Conservation (phyloP, 768 basidiomycete species). For the Holtermannia corniformis region DNA sequence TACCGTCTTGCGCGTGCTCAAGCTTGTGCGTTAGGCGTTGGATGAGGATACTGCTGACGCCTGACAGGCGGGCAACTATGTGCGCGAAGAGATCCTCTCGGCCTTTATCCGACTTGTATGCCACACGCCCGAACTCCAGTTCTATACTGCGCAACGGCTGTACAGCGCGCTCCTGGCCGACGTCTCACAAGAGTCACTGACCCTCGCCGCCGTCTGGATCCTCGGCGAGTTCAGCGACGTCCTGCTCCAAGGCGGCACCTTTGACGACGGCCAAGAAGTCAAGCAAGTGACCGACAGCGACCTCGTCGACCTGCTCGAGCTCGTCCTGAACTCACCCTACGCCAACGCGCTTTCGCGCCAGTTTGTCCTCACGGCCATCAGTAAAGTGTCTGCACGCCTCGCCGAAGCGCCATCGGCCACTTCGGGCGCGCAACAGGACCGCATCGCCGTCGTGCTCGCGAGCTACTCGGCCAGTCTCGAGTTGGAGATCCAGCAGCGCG, state of each 20-base stretch:
- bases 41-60: neutral
- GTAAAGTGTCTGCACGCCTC: slow-evolving; percentile 77
- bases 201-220: slow-evolving; percentile 86
- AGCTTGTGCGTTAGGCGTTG: slow-evolving; percentile 54
- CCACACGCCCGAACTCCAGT: slow-evolving; percentile 93
- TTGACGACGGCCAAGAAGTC: slow-evolving; percentile 60
- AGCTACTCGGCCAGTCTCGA: slow-evolving; percentile 79
- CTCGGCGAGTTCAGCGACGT: slow-evolving; percentile 94
- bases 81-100: slow-evolving; percentile 89
- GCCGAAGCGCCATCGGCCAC: slow-evolving; percentile 42
- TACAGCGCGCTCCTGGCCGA: slow-evolving; percentile 79
- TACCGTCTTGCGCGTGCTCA: slow-evolving; percentile 83
- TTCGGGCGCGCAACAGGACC: slow-evolving; percentile 49
- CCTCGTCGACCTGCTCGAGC: slow-evolving; percentile 72
- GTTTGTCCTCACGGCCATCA: slow-evolving; percentile 78
- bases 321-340: slow-evolving; percentile 86
- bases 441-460: slow-evolving; percentile 67
- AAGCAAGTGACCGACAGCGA: slow-evolving; percentile 69
- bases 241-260: slow-evolving; percentile 72
- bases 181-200: slow-evolving; percentile 92
- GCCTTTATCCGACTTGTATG: slow-evolving; percentile 91
- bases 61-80: slow-evolving; percentile 98
- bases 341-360: slow-evolving; percentile 82
- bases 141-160: slow-evolving; percentile 84
- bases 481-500: slow-evolving; percentile 88